Percentiles rank a stretch among this genome's conserved stretches.
phyloP scores from a whole-genome alignment of 1,139 yeast species.

The Tardiomyces digboiensis region DNA sequence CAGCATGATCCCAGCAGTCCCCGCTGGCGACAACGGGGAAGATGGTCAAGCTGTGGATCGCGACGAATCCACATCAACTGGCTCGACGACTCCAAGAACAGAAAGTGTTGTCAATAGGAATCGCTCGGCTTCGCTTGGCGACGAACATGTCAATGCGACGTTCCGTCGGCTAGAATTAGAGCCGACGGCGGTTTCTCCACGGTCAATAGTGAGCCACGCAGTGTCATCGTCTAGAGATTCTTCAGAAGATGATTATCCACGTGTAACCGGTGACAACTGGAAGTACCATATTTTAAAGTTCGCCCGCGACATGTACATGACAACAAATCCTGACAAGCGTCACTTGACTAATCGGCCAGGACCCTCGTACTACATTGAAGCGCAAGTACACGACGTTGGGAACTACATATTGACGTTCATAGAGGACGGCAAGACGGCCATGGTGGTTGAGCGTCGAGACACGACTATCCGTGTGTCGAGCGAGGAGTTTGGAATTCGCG shows the following conservation, averaged over 20 bases:
- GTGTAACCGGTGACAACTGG: conserved; percentile 8
- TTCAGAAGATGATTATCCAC: not conserved
- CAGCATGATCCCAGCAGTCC: too few relatives aligned
- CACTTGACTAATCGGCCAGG: conserved; percentile 18
- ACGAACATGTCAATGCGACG: not conserved
- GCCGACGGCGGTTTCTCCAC: not conserved
- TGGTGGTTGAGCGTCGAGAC: conserved; percentile 3
- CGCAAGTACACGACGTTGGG: not conserved
- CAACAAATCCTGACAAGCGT: conserved; percentile 21
- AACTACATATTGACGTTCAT: not conserved
- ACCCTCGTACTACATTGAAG: conserved; percentile 20
- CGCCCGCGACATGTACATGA: conserved; percentile 20
- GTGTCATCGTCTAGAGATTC: not conserved
- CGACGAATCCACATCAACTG: too few relatives aligned
- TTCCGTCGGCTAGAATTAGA: not conserved
- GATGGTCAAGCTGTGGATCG: too few relatives aligned
- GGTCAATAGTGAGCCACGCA: not conserved
- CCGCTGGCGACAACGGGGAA: too few relatives aligned
- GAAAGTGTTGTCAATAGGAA: too few relatives aligned
- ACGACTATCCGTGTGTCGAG: conserved; percentile 7
- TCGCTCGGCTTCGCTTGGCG: not conserved
- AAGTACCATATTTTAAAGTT: conserved; percentile 21
- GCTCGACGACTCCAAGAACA: too few relatives aligned
- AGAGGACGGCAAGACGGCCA: conserved; percentile 6
- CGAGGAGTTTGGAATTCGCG: not conserved